Evolutionary conservation across 83 land plant genomes (phyloP).

Genomic region (Diphasiastrum complanatum): DNA sequence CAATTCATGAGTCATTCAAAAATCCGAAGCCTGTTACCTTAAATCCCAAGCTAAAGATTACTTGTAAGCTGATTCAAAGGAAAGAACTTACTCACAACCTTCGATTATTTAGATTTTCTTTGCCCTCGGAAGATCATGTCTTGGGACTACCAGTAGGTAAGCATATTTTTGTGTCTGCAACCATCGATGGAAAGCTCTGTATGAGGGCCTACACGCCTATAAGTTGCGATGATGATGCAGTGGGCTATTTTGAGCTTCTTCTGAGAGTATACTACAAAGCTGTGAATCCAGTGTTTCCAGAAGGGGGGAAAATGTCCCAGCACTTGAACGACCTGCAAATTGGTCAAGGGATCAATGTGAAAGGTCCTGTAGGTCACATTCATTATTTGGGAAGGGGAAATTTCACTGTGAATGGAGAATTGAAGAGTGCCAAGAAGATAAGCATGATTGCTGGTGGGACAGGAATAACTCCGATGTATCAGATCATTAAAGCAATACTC

Average conservation of each 20-base stretch:
- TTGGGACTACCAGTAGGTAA: slow-evolving; percentile 86
- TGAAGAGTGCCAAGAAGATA: slow-evolving; percentile 42
- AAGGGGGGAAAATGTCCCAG: slow-evolving; percentile 92
- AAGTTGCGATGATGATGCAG: slow-evolving; percentile 46
- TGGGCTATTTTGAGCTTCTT: slow-evolving; percentile 74
- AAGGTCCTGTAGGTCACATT: slow-evolving; percentile 89
- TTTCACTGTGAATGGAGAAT: slow-evolving; percentile 50
- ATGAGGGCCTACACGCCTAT: slow-evolving; percentile 92
- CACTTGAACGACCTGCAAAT: slow-evolving; percentile 49
- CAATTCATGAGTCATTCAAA: neutral
- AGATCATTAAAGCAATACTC: slow-evolving; percentile 62
- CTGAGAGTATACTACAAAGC: slow-evolving; percentile 73
- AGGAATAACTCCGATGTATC: slow-evolving; percentile 91
- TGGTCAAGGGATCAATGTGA: slow-evolving; percentile 51
- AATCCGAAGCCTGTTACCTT: slow-evolving; percentile 32
- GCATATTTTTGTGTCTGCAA: slow-evolving; percentile 68
- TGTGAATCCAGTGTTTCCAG: slow-evolving; percentile 54
- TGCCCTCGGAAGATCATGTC: slow-evolving; percentile 48
- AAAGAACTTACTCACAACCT: slow-evolving; percentile 50
- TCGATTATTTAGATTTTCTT: slow-evolving; percentile 59
- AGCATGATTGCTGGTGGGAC: slow-evolving; percentile 86
- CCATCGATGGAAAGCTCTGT: slow-evolving; percentile 67
- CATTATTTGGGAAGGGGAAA: slow-evolving; percentile 63
- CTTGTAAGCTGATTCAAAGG: slow-evolving; percentile 46
- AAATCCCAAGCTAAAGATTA: slow-evolving; percentile 51